Evolutionary conservation across 2,329 filamentous ascomycete genomes (phyloP), one percentile per base, ranked within the genome.

Genomic region (Cyphellophora attinorum): DNA sequence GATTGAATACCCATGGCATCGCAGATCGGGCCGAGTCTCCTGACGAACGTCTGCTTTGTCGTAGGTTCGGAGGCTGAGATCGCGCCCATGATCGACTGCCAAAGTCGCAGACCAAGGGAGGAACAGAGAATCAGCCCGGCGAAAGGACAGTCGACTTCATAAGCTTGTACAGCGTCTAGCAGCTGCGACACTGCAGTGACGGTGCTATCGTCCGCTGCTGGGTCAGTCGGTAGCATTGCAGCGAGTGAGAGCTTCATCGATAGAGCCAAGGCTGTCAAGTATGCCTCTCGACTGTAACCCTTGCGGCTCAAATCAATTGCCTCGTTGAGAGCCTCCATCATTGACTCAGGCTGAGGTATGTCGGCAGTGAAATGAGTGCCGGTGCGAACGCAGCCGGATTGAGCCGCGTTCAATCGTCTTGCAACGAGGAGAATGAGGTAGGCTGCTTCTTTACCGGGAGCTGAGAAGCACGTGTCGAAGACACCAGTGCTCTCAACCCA

Each of bases 391-490:
- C n/a, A 25, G 21, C 8, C n/a, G n/a, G 8, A n/a, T n/a, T 25
- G 21, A 8, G n/a, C 8, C 8, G 21, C 21, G n/a, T 8, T n/a
- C n/a, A 25, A 12, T 8, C 18, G 29, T 32, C 19, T 16, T 12
- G 29, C 15, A 18, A 15, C 19, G 8, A 16, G 12, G 29, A 32
- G 29, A 11, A 32, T 19, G 29, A 32, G 29, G 29, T 32, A 32
- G 29, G 29, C 29, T 32, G 16, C 29, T 32, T 32, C 19, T 16
- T 18, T 32, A 16, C 5, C 18, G 12, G 29, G 29, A 16, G 13
- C 29, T 11, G 29, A 32, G 29, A 32, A 32, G 12, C 14, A 15
- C 16, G 15, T 32, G 29, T 32, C 29, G 29, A 32, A 32, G 14
- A 32, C 16, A 16, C 29, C 29, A 8, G 29, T 32, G 12, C 19